Evolutionary conservation across 202 grass and related monocot genomes (phyloP), one percentile per base, ranked within the genome.

Genomic region (Cymbopogon flexuosus): DNA sequence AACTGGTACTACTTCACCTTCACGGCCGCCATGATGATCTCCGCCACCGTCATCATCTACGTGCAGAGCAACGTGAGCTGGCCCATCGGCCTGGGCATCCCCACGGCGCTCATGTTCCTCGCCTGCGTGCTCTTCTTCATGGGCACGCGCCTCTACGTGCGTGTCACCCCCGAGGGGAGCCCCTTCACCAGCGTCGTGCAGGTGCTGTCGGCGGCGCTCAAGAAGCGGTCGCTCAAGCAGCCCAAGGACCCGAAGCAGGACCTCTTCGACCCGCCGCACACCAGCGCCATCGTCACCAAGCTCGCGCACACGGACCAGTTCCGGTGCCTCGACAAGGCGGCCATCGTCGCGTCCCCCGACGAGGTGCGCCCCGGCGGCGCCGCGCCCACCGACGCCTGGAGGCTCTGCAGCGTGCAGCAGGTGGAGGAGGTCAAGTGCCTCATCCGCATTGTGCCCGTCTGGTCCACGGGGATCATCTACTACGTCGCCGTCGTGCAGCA

Each of bases 1-100:
- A 97, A 93, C 86, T 97, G 93, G 93, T 97, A 99, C 77, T 99
- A 99, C 89, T 99, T 99, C 88, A 91, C 93, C 73, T 89, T 96
- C 73, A 96, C 88, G 18, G 30, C 78, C 1, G 90, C 96, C 7
- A 93, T 99, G 87, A 85, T 94, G 77, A 51, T 99, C 60, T 90
- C 96, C 18, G 83, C 89, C 58, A 99, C 96, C 10, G 81, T 93
- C 66, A 93, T 99, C 85, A 92, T 99, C 88, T 99, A 99, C 87
- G 80, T 99, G 36, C 96, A 99, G 93, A 96, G 91, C 87, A 91
- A 87, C 56, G 81, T 99, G 6, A 93, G 87, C 88, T 99, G 96
- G 96, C 42, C 88, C 3, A 77, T 93, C 36, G 96, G 96, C 0
- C 88, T 99, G 0, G 87, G 79, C 27, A 86, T 99, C 85, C 96